Evolutionary conservation across 768 basidiomycete genomes (phyloP).

Genomic region (Chalciporus chontae): DNA sequence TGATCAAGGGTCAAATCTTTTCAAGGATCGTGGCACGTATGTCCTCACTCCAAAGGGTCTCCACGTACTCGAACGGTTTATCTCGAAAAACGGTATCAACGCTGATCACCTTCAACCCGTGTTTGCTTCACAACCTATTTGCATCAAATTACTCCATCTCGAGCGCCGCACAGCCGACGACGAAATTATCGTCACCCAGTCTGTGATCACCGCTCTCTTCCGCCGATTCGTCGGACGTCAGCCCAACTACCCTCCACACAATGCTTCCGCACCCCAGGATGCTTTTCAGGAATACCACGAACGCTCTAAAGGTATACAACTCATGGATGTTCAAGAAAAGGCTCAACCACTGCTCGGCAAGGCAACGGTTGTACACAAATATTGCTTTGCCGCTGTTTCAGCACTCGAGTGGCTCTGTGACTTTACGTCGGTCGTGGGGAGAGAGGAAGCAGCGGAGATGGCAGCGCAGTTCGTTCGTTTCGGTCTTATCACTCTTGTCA

Average conservation of each 20-base stretch:
- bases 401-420: slow-evolving; percentile 98
- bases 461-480: slow-evolving; percentile 97
- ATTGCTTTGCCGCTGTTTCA: slow-evolving; percentile 81
- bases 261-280: slow-evolving; percentile 47
- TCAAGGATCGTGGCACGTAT: slow-evolving; percentile 98
- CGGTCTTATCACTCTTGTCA: slow-evolving; percentile 83
- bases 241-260: slow-evolving; percentile 68
- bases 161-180: slow-evolving; percentile 91
- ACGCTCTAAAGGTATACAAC: slow-evolving; percentile 66
- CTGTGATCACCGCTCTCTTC: slow-evolving; percentile 92
- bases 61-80: slow-evolving; percentile 98
- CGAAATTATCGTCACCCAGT: slow-evolving; percentile 94
- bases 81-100: slow-evolving; percentile 98
- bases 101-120: slow-evolving; percentile 88
- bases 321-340: slow-evolving; percentile 71
- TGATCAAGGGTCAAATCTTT: slow-evolving; percentile 81
- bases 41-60: slow-evolving; percentile 95
- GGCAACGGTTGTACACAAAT: slow-evolving; percentile 47
- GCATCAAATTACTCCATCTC: slow-evolving; percentile 95
- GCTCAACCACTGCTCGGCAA: slow-evolving; percentile 50
- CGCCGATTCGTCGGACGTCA: slow-evolving; percentile 88
- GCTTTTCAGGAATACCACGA: slow-evolving; percentile 74
- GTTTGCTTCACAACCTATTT: slow-evolving; percentile 90
- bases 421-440: slow-evolving; percentile 91
- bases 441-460: slow-evolving; percentile 97